phyloP scores from a whole-genome alignment of 2,329 filamentous ascomycete genomes.

The Cladosporium sp. region DNA sequence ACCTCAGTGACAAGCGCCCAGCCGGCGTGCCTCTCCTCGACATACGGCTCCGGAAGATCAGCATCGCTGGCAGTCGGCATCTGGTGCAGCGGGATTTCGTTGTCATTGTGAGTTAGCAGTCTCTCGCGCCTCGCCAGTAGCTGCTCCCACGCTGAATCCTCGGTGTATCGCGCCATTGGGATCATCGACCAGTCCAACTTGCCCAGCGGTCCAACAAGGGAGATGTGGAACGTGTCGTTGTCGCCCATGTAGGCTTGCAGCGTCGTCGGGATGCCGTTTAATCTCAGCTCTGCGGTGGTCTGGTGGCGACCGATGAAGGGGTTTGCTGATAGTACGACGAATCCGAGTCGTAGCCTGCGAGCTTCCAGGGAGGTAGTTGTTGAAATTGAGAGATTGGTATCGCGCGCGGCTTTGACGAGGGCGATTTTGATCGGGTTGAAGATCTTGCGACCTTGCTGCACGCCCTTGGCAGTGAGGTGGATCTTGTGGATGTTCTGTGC shows the following conservation, averaged over 20 bases:
- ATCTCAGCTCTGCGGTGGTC: not conserved
- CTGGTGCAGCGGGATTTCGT: not conserved
- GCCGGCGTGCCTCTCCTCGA: not conserved
- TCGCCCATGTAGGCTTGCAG: not conserved
- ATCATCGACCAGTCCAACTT: slow-evolving; percentile 12
- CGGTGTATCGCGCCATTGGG: not conserved
- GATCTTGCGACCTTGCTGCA: not conserved
- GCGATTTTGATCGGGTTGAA: slow-evolving; percentile 6
- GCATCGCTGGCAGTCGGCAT: not conserved
- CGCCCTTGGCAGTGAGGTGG: not conserved
- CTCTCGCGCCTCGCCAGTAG: not conserved
- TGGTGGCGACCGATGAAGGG: not conserved
- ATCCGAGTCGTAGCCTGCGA: not conserved
- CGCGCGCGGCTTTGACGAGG: not conserved
- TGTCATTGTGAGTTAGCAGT: not conserved
- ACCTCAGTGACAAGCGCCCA: not conserved
- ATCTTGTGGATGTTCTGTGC: not conserved
- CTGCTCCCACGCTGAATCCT: not conserved
- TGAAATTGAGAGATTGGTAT: not conserved
- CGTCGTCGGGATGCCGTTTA: not conserved
- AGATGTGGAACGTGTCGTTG: not conserved
- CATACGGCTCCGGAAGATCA: not conserved
- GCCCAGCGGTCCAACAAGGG: not conserved
- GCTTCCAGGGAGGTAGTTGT: not conserved
- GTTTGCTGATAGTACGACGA: not conserved